Evolutionary conservation across 441 rosid species (phyloP), one percentile per base, ranked within the genome.

Genomic region (Macaranga tanarius): DNA sequence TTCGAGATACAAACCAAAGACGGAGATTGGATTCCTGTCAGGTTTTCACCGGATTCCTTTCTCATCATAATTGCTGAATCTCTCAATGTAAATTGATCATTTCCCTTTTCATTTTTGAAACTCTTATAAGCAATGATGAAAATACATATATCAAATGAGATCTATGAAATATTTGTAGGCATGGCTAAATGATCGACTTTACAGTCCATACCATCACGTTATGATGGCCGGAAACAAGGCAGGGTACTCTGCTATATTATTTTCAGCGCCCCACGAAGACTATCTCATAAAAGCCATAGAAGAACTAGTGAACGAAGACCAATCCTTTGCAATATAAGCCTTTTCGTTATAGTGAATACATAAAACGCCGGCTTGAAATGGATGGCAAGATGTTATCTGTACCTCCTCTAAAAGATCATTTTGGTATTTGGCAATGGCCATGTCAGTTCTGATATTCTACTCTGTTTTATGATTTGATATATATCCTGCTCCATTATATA

Each of bases 1-100:
- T 78, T 86, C 3, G 83, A 83, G 54, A 75, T 87, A 1, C 85
- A 85, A 69, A 75, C 81, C 19, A 87, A 82, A 79, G 76, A 83
- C 28, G 88, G 88, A 0, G 71, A 81, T 0, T 90, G 96, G 93
- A 84, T 87, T 68, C 71, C 71, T 20, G 22, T 50, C 16, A n/a
- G 7, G 0, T 50, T 20, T 34, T 34, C 67, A 20, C 48, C 59
- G 19, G 44, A 60, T 55, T 42, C 64, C 13, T 51, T 61, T 54
- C 9, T 67, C 16, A n/a, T 65, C 47, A 10, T 76, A 63, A 65
- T 71, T 51, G 79, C 75, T 1, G 79, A 76, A n/a, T 71, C 79
- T 63, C 59, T 76, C 31, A 15, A 28, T 7, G 79, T 71, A 58
- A 76, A 75, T 42, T 7, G 15, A 8, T 31, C 34, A 31, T 2